phyloP scores from a whole-genome alignment of 441 rosid genomes.

The Macaranga tanarius region DNA sequence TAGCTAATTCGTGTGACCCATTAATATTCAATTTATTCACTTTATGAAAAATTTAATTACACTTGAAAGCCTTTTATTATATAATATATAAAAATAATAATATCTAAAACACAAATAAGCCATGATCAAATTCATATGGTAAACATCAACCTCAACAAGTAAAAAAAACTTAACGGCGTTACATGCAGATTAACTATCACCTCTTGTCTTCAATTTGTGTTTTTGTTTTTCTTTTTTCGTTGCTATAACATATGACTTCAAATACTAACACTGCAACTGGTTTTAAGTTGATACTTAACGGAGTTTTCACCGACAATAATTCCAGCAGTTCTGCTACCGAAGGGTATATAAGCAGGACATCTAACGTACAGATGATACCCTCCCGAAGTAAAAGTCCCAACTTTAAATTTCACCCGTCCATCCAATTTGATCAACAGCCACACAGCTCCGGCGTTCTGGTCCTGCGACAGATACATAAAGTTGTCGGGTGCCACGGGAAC shows the following conservation, averaged over 20 bases:
- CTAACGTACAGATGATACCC: slow-evolving; percentile 55
- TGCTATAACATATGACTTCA: slow-evolving; percentile 24
- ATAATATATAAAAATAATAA: background rate
- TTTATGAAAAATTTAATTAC: slow-evolving; percentile 27
- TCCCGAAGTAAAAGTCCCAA: slow-evolving; percentile 59
- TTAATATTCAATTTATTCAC: slow-evolving; percentile 9
- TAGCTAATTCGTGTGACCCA: background rate
- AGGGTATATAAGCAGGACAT: slow-evolving; percentile 54
- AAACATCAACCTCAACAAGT: background rate
- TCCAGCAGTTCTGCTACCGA: slow-evolving; percentile 43
- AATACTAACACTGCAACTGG: slow-evolving; percentile 61
- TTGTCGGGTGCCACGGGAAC: slow-evolving; percentile 82
- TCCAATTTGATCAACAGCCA: slow-evolving; percentile 50
- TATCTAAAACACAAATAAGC: slow-evolving; percentile 1
- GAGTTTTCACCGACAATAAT: slow-evolving; percentile 47
- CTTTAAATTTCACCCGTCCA: slow-evolving; percentile 82
- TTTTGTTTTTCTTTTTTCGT: background rate
- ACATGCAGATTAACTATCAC: background rate
- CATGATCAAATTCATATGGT: background rate
- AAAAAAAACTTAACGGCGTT: slow-evolving; percentile 30
- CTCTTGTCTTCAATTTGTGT: slow-evolving; percentile 25
- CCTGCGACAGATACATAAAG: slow-evolving; percentile 36
- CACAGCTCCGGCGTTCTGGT: slow-evolving; percentile 46
- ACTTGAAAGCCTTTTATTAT: slow-evolving; percentile 18
- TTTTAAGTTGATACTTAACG: slow-evolving; percentile 51